Evolutionary conservation across 345 rosid genomes (phyloP).

Genomic region (Luvunga scandens): DNA sequence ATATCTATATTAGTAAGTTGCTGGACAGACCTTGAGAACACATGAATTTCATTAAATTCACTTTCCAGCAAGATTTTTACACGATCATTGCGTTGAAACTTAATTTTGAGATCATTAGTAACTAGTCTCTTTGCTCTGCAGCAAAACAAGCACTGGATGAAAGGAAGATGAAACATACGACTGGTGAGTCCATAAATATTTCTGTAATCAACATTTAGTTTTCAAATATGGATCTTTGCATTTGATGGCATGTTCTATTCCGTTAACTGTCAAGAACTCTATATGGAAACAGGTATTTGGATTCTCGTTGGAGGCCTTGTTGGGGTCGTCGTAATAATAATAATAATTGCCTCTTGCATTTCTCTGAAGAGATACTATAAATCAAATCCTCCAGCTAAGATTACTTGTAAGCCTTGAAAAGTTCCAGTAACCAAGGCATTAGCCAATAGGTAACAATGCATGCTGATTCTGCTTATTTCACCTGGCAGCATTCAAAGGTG

Average conservation of each 20-base stretch:
- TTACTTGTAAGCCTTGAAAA: constrained; percentile 12
- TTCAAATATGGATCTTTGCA: neutral
- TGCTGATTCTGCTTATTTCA: constrained; percentile 6
- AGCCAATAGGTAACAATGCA: neutral
- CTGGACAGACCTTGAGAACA: neutral
- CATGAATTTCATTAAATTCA: neutral
- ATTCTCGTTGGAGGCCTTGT: constrained; percentile 21
- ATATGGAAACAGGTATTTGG: constrained; percentile 32
- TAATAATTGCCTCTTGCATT: constrained; percentile 4
- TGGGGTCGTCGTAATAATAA: constrained; percentile 11
- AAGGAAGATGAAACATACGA: constrained; percentile 9
- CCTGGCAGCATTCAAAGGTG: constrained; percentile 28
- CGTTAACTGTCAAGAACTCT: neutral
- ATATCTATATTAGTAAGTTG: constrained; percentile 15
- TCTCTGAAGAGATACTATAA: neutral
- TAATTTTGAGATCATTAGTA: neutral
- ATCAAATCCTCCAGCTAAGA: constrained; percentile 7
- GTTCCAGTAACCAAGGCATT: neutral
- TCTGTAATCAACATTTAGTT: neutral
- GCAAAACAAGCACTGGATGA: constrained; percentile 8
- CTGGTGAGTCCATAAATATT: constrained; percentile 14
- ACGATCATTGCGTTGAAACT: neutral
- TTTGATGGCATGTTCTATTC: neutral
- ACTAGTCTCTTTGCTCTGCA: constrained; percentile 6
- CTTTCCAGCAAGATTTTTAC: neutral